A percentile compares a stretch with the other conserved stretches of the same genome.
Evolutionary conservation across 1,284 basidiomycete genomes (phyloP).

Genomic region (Puccinia horiana): DNA sequence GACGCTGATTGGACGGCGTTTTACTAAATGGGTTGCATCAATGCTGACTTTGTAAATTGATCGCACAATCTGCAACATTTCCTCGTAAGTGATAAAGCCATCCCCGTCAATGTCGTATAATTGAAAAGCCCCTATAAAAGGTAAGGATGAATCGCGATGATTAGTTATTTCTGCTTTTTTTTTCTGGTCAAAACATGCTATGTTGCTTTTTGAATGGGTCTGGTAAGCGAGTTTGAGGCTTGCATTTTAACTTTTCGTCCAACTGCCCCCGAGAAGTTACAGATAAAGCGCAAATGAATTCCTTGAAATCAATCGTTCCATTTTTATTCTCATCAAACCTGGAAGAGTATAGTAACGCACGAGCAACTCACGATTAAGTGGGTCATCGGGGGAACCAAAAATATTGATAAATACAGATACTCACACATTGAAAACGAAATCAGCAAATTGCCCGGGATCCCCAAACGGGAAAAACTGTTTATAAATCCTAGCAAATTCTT

Average conservation of each 20-base stretch:
- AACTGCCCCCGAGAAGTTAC: constrained; percentile 89
- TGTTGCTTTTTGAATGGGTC: neutral
- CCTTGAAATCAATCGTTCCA: constrained; percentile 61
- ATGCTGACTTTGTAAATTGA: constrained; percentile 79
- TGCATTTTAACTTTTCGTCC: constrained; percentile 98
- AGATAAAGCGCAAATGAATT: constrained; percentile 97
- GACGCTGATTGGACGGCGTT: constrained; percentile 67
- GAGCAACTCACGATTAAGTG: constrained; percentile 60
- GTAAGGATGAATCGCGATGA: constrained; percentile 51
- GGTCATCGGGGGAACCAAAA: constrained; percentile 69
- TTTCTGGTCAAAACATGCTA: neutral
- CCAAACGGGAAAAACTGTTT: constrained; percentile 87
- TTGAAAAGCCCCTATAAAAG: constrained; percentile 90
- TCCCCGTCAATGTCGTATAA: constrained; percentile 98
- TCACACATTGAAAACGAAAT: constrained; percentile 87
- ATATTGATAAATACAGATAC: neutral
- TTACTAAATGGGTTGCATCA: neutral
- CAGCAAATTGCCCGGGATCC: constrained; percentile 93
- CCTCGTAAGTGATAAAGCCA: constrained; percentile 92
- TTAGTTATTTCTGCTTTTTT: constrained; percentile 22
- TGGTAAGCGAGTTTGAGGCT: constrained; percentile 57
- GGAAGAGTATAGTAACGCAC: neutral
- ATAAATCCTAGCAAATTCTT: constrained; percentile 96
- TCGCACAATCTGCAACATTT: constrained; percentile 95
- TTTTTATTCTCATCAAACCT: constrained; percentile 52